Evolutionary conservation across 192 early-diverging fungal species (phyloP).

Genomic region (Entomortierella beljakovae): DNA sequence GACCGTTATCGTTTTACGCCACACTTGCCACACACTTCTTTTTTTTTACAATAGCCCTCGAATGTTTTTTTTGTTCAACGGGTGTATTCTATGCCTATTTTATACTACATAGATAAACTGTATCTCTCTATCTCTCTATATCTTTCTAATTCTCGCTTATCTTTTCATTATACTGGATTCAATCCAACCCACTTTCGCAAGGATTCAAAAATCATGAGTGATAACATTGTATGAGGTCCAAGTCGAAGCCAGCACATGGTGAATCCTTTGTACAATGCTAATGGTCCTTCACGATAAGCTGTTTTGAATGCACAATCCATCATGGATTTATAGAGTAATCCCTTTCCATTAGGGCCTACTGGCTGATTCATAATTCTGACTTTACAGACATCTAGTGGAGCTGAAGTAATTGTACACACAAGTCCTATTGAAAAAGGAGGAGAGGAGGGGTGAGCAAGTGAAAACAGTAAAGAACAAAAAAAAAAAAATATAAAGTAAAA

Average conservation of each 20-base stretch:
- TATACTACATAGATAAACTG: no score
- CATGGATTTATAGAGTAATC: slow-evolving; percentile 29
- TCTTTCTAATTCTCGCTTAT: not conserved
- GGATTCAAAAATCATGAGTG: slow-evolving; percentile 62
- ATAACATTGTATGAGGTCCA: slow-evolving; percentile 66
- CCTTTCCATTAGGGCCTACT: slow-evolving; percentile 42
- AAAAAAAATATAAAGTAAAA: not conserved
- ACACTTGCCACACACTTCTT: no score
- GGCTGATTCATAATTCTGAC: slow-evolving; percentile 57
- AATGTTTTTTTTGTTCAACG: no score
- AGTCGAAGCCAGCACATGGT: slow-evolving; percentile 63
- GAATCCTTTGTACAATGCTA: slow-evolving; percentile 63
- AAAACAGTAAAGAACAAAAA: slow-evolving; percentile 2
- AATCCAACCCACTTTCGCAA: slow-evolving; percentile 47
- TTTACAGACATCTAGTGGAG: slow-evolving; percentile 52
- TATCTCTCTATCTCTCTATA: not conserved
- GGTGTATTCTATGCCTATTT: no score
- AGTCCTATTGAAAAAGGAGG: slow-evolving; percentile 20
- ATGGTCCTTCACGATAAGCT: slow-evolving; percentile 52
- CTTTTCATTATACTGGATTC: slow-evolving; percentile 36
- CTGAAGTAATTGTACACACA: slow-evolving; percentile 44
- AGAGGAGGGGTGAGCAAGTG: not conserved
- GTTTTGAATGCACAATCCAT: slow-evolving; percentile 53
- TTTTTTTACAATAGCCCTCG: no score
- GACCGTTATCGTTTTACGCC: no score